Evolutionary conservation across 768 basidiomycete genomes (phyloP).

Genomic region (Sutorius australiensis): DNA sequence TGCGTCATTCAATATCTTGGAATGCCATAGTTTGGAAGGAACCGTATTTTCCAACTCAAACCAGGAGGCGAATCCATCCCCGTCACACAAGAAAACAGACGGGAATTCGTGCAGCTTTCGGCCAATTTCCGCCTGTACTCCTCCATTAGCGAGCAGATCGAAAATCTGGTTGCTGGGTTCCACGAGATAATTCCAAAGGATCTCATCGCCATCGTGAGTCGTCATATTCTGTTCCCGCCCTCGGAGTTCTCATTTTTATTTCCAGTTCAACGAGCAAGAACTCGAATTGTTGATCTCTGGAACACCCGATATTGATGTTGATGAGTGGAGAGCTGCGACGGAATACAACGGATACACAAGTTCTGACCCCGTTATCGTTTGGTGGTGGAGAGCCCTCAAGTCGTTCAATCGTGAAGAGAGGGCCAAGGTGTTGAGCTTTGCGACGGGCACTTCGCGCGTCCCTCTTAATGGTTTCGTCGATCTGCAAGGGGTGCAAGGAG

Average conservation of each 20-base stretch:
- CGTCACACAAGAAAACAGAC: constrained; percentile 95
- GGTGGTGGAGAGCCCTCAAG: constrained; percentile 99
- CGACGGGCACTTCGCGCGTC: constrained; percentile 88
- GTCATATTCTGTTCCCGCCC: background rate
- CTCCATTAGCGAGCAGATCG: constrained; percentile 95
- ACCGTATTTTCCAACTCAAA: constrained; percentile 83
- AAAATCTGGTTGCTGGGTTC: constrained; percentile 85
- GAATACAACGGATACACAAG: constrained; percentile 86
- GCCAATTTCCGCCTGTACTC: constrained; percentile 91
- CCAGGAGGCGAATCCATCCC: constrained; percentile 76
- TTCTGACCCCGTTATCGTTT: constrained; percentile 93
- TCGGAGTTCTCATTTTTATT: constrained; percentile 3
- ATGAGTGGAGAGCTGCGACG: constrained; percentile 92
- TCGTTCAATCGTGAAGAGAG: constrained; percentile 96
- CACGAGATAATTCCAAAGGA: constrained; percentile 98
- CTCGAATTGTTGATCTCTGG: constrained; percentile 93
- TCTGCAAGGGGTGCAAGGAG: constrained; percentile 91
- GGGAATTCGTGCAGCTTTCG: constrained; percentile 93
- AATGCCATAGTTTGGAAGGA: constrained; percentile 76
- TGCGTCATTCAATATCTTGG: background rate
- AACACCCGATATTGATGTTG: constrained; percentile 97
- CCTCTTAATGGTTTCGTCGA: constrained; percentile 93
- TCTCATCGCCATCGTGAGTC: constrained; percentile 82
- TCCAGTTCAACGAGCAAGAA: constrained; percentile 90
- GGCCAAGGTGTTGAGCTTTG: constrained; percentile 96